Evolutionary conservation across 2,329 filamentous ascomycete genomes (phyloP), one percentile per base, ranked within the genome.

Genomic region (Achaetomium macrosporum): DNA sequence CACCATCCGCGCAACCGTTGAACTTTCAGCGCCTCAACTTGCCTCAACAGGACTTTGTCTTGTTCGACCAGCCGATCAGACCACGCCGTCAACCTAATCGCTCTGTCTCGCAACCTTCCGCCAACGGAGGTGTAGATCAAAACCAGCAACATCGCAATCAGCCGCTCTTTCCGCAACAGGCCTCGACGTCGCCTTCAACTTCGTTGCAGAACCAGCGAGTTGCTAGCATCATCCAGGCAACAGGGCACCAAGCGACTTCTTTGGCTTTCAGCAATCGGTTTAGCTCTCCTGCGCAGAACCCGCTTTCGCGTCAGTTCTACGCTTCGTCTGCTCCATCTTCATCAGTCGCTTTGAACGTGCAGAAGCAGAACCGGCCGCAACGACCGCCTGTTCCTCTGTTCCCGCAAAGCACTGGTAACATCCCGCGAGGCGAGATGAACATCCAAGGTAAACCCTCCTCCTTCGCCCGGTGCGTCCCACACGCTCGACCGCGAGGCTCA

Each of bases 301-400:
- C 66, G 56, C 73, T 76, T 57, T 42, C 36, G 49, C 57, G 58
- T 36, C 78, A 81, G 69, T 82, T 84, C 70, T 86, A 85, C 81
- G 79, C 83, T 66, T 82, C 83, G 63, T 82, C 83, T 69, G 79
- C 81, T 61, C 78, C 83, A 57, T 76, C 78, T 60, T 83, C 83
- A 57, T 75, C 79, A 51, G 73, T 75, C 67, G 73, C 76, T 64
- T 72, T 83, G 68, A 80, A 79, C 59, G 74, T 82, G 68, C 79
- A 79, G 59, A 74, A 76, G 65, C 76, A 78, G 68, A 73, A 71
- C 55, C 74, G 70, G 65, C 67, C 71, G 60, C 69, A 72, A 64
- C 78, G 84, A 65, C 86, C 86, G 48, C 85, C 85, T 64, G 85
- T 90, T 62, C 86, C 86, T 57, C 73, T 88, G 62, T 90, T 90